These are phyloP conservation scores for Arthrinium phaeospermum DNA, from an alignment of 2,329 filamentous ascomycete species.

Conservation along the genomic window DNA sequence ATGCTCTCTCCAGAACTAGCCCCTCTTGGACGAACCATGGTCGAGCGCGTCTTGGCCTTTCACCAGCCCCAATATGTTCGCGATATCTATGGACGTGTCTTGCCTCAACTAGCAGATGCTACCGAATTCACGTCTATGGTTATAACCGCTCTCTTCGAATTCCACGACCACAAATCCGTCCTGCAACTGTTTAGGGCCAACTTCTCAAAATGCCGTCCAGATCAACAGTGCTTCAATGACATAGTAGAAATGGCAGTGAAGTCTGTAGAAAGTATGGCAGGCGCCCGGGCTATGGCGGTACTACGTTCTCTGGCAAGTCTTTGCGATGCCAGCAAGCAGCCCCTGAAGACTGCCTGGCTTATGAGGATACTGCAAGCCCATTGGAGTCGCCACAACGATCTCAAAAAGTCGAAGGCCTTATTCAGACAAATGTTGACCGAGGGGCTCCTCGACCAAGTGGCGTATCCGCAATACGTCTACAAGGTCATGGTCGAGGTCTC, in stretches of 20 bases:
- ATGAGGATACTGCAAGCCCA: slow-evolving; percentile 43
- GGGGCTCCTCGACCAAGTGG: slow-evolving; percentile 31
- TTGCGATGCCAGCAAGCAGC: slow-evolving; percentile 25
- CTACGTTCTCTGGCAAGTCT: slow-evolving; percentile 37
- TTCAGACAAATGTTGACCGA: slow-evolving; percentile 35
- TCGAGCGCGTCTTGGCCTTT: slow-evolving; percentile 36
- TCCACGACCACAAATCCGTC: slow-evolving; percentile 38
- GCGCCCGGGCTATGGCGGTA: slow-evolving; percentile 36
- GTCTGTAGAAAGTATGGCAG: slow-evolving; percentile 38
- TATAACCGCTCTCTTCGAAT: slow-evolving; percentile 37
- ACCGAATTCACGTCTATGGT: slow-evolving; percentile 38
- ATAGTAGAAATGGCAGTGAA: slow-evolving; percentile 40
- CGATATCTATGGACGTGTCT: slow-evolving; percentile 41
- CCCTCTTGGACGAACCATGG: slow-evolving; percentile 35
- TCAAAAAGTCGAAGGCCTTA: slow-evolving; percentile 33
- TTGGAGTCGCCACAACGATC: slow-evolving; percentile 39
- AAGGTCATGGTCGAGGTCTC: slow-evolving; percentile 48
- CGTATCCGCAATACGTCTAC: slow-evolving; percentile 40
- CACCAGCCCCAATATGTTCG: slow-evolving; percentile 30
- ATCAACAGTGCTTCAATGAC: slow-evolving; percentile 28
- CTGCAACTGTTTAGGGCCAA: slow-evolving; percentile 42
- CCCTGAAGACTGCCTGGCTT: slow-evolving; percentile 43
- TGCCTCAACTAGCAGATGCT: slow-evolving; percentile 31
- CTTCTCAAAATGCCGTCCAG: slow-evolving; percentile 36
- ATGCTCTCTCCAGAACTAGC: slow-evolving; percentile 24